Base-by-base conservation (phyloP, 805 yeast species). In the Candida vaughaniae region DNA sequence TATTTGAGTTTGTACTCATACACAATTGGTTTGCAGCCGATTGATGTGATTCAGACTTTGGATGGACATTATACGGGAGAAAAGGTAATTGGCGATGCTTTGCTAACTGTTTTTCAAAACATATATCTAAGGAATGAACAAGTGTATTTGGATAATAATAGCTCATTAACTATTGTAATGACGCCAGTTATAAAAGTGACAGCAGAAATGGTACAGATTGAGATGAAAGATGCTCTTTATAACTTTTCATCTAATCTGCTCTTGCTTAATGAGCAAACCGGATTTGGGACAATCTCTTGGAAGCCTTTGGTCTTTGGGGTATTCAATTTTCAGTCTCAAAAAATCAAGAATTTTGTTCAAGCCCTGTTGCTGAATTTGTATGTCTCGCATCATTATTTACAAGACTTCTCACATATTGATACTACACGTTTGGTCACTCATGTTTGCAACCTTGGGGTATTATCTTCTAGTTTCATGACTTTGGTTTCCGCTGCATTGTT, bases 41-140 rank as follows among this genome's bases (percentile, higher is more conserved):
- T 52, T n/a, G 56, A 52, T 41, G 38, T 52, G 11, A 31, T 36
- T n/a, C 29, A 23, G 5, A 20, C 20, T 19, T 36, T 36, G 26
- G 33, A 25, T 29, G 39, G 17, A 18, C 26, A 15, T 18, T 31
- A 5, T 28, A 39, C 14, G 7, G 25, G 29, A 17, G 16, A 17
- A 9, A 22, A 22, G 15, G 12, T 17, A 3, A 25, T 16, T 22
- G 6, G n/a, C n/a, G n/a, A n/a, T n/a, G n/a, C n/a, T n/a, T n/a
- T n/a, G n/a, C n/a, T n/a, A n/a, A n/a, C n/a, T n/a, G n/a, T n/a
- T 22, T 10, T 26, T 19, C 29, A 33, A 23, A 52, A 48, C 25
- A 35, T 47, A 16, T 58, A 57, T 36, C 18, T 51, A 23, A 43
- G 56, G 31, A 41, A 47, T 32, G 54, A 55, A 45, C 37, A 42